Conservation (phyloP, 2,329 filamentous ascomycete species). For the Pseudogymnoascus sp. region DNA sequence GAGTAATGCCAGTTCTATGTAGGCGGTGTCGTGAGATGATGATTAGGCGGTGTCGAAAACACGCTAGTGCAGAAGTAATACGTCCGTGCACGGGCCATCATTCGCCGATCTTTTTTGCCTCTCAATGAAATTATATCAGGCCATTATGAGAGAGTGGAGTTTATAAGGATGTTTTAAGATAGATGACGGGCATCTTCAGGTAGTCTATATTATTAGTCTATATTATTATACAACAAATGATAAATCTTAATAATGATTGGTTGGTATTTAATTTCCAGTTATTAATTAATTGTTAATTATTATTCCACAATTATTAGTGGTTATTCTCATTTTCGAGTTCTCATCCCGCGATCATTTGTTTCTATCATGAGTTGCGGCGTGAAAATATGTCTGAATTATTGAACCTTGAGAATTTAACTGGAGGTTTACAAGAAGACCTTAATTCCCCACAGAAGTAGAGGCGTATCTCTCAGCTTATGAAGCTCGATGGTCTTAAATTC, state of each 20-base stretch:
- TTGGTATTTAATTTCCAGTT: background rate
- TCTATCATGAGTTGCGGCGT: background rate
- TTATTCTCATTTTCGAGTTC: background rate
- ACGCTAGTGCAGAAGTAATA: background rate
- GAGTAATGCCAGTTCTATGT: conserved; percentile 14
- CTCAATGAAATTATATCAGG: background rate
- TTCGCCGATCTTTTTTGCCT: background rate
- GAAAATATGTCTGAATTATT: too few relatives aligned
- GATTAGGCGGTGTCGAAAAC: conserved; percentile 13
- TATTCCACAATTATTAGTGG: too few relatives aligned
- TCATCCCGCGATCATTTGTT: background rate
- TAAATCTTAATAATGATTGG: background rate
- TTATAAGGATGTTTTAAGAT: background rate
- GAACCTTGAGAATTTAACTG: too few relatives aligned
- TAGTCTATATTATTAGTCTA: background rate
- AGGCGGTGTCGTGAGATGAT: conserved; percentile 12
- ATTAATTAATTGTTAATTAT: background rate
- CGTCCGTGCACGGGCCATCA: background rate
- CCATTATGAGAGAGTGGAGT: background rate
- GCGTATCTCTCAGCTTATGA: too few relatives aligned
- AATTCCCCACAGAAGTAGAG: too few relatives aligned
- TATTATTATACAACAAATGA: background rate
- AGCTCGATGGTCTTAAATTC: too few relatives aligned
- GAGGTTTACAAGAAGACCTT: too few relatives aligned
- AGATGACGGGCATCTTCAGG: background rate